A percentile compares a stretch with the other conserved stretches of the same genome.
Evolutionary conservation across 2,329 filamentous ascomycete species (phyloP).

Genomic region (Tolypocladium ovalisporum): DNA sequence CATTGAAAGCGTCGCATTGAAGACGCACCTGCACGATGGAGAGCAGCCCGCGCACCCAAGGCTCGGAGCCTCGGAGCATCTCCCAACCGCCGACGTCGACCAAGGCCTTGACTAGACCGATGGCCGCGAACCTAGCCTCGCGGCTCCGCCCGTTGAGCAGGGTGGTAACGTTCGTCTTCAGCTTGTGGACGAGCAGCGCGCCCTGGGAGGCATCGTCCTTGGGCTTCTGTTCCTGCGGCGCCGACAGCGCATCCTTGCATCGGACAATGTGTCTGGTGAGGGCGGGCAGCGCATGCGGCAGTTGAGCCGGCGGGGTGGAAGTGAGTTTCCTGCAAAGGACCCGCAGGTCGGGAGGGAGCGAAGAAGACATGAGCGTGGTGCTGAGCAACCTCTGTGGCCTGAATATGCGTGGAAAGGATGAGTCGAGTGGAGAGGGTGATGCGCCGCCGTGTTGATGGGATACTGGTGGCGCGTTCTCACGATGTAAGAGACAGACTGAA

Average conservation of each 20-base stretch:
- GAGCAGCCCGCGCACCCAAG: slow-evolving; percentile 70
- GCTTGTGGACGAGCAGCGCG: slow-evolving; percentile 64
- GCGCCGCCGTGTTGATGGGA: neutral
- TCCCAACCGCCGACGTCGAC: slow-evolving; percentile 82
- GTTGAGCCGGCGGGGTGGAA: slow-evolving; percentile 58
- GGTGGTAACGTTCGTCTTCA: slow-evolving; percentile 67
- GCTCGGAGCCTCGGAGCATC: slow-evolving; percentile 57
- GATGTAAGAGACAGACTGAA: too few relatives aligned
- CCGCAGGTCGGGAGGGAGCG: slow-evolving; percentile 41
- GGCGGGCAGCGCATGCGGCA: slow-evolving; percentile 62
- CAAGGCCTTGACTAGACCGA: slow-evolving; percentile 67
- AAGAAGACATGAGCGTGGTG: slow-evolving; percentile 11
- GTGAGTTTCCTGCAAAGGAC: slow-evolving; percentile 60
- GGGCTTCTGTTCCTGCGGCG: slow-evolving; percentile 46
- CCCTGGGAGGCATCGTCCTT: slow-evolving; percentile 54
- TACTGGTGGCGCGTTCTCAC: neutral
- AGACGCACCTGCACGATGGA: slow-evolving; percentile 57
- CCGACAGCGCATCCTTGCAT: slow-evolving; percentile 51
- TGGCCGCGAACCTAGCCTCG: slow-evolving; percentile 67
- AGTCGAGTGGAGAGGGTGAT: neutral
- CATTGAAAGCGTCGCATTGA: neutral
- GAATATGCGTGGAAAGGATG: neutral
- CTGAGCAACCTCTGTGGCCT: neutral
- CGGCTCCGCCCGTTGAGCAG: slow-evolving; percentile 66
- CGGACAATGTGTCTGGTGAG: slow-evolving; percentile 51